Percentiles rank a stretch among this genome's conserved stretches.
phyloP scores from a whole-genome alignment of 176 grass and related monocot genomes.

The Ampelocalamus luodianensis region DNA sequence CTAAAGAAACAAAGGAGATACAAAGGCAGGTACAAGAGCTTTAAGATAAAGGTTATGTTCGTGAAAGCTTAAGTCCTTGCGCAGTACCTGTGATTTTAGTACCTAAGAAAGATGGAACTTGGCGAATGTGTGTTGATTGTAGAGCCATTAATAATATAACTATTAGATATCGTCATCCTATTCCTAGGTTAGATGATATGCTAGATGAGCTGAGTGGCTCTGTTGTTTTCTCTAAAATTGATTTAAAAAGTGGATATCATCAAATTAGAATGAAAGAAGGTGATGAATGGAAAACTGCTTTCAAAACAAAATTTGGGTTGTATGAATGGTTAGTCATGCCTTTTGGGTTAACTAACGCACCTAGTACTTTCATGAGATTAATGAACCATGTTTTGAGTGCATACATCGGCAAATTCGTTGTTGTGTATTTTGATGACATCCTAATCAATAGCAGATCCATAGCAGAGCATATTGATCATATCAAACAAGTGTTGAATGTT shows the following conservation, averaged over 20 bases:
- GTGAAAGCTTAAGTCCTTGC: too few species aligned
- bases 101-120: not conserved
- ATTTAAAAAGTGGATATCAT: too few species aligned
- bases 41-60: too few species aligned
- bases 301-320: too few species aligned
- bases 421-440: not conserved
- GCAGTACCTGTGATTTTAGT: not conserved
- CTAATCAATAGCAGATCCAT: not conserved
- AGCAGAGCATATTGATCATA: not conserved
- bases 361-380: too few species aligned
- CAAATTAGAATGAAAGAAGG: too few species aligned
- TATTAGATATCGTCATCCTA: not conserved
- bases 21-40: not conserved
- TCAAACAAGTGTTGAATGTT: too few species aligned
- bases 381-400: too few species aligned
- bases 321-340: too few species aligned
- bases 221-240: not conserved
- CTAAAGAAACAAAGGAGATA: not conserved
- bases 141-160: not conserved
- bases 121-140: not conserved
- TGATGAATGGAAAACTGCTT: too few species aligned
- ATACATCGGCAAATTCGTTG: not conserved
- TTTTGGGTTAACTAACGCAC: too few species aligned
- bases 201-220: not conserved
- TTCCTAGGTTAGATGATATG: not conserved